Conservation (phyloP, 805 yeast genomes). For the Metschnikowia santaceciliae region DNA sequence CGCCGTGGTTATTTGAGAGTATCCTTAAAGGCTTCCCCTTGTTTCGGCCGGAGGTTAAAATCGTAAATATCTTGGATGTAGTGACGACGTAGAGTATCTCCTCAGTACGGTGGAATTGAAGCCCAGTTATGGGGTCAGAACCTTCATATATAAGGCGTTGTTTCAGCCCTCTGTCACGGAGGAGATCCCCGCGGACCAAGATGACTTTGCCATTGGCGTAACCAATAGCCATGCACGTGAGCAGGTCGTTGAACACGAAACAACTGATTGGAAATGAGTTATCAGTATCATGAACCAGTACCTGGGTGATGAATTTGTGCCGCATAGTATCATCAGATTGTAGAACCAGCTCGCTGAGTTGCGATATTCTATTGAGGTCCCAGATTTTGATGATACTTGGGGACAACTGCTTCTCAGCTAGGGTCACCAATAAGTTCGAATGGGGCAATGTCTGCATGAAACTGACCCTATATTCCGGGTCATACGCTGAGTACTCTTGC, state of each 20-base stretch:
- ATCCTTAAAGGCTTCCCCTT: slow-evolving; percentile 55
- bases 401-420: slow-evolving; percentile 70
- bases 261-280: slow-evolving; percentile 79
- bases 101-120: slow-evolving; percentile 54
- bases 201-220: slow-evolving; percentile 82
- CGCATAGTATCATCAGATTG: slow-evolving; percentile 16
- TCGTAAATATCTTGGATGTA: slow-evolving; percentile 63
- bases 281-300: slow-evolving; percentile 62
- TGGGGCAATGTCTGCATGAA: slow-evolving; percentile 47
- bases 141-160: slow-evolving; percentile 76
- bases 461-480: slow-evolving; percentile 59
- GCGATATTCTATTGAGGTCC: slow-evolving; percentile 55
- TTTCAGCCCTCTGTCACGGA: slow-evolving; percentile 85
- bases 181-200: slow-evolving; percentile 79
- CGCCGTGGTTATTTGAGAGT: slow-evolving; percentile 46
- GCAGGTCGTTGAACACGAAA: slow-evolving; percentile 49
- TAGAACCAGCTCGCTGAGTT: slow-evolving; percentile 16
- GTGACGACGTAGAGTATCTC: slow-evolving; percentile 65
- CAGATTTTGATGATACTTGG: slow-evolving; percentile 70
- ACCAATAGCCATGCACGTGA: slow-evolving; percentile 69
- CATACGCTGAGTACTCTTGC: slow-evolving; percentile 60
- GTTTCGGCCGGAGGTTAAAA: slow-evolving; percentile 75
- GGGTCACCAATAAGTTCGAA: slow-evolving; percentile 56
- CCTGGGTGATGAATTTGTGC: slow-evolving; percentile 54
- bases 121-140: slow-evolving; percentile 76